Evolutionary conservation across 495 filamentous ascomycete genomes (phyloP), one percentile per base, ranked within the genome.

Genomic region (Pyronema omphalodes): DNA sequence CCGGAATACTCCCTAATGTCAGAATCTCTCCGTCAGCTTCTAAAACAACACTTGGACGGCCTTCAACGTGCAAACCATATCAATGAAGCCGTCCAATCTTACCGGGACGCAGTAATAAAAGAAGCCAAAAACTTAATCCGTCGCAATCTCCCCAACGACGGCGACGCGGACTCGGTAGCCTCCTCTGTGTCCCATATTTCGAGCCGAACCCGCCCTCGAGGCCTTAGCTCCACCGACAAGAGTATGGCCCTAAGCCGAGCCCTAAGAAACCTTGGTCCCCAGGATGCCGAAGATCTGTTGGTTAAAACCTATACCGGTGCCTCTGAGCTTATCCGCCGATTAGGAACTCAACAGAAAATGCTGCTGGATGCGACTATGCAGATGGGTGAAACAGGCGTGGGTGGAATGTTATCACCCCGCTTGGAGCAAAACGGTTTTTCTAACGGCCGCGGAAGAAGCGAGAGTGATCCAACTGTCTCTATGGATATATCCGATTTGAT

Each of bases 401-500:
- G 62, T 11, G 62, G 62, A 29, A 65, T 65, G 62, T 54, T 65
- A 12, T 65, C 62, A 8, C 62, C 62, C 36, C 58, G 62, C 8
- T 40, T 65, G 4, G 62, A 61, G 44, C 62, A 65, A 37, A 61
- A 57, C 44, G 62, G 62, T 6, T 65, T 65, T 15, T 35, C 56
- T 56, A 51, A 58, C 12, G 7, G 15, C 6, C 35, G 36, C 39
- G 37, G 41, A n/a, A 17, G 35, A 6, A 54, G 43, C 40, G 52
- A 54, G 14, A 52, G 50, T 36, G 47, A 50, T 43, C 50, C 50
- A 14, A 52, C 50, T 1, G 23, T 43, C 4, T 46, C 41, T 23
- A 64, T 96, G 61, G 91, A 96, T 59, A 82, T 96, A 75, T 84
- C 86, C 6, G 94, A 86, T 62, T 76, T 99, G n/a, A 74, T 96